Conservation (phyloP, 805 yeast genomes). For the Limtongia smithiae region DNA sequence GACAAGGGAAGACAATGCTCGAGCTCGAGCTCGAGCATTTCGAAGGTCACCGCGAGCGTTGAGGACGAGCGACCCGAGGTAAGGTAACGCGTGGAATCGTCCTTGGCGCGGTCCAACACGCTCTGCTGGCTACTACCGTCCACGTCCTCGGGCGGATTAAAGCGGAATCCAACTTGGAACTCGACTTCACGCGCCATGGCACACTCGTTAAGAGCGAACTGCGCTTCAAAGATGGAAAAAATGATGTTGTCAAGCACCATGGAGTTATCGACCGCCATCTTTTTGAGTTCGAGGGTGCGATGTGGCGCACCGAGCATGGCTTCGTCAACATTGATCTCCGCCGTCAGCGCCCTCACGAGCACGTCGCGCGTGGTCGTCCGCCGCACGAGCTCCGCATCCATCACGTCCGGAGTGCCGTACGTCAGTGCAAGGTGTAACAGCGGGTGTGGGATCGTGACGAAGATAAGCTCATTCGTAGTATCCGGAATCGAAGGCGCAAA, state of each 20-base stretch:
- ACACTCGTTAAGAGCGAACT: conserved; percentile 11
- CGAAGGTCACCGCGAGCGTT: no score
- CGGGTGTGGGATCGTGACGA: conserved; percentile 25
- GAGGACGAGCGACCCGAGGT: no score
- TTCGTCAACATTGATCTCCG: conserved; percentile 7
- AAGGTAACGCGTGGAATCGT: no score
- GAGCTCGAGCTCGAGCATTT: no score
- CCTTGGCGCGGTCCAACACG: no score
- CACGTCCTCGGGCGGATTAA: background rate
- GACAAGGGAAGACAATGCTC: no score
- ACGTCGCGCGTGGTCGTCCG: conserved; percentile 18
- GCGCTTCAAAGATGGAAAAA: conserved; percentile 17
- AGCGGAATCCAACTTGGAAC: conserved; percentile 20
- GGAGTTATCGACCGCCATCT: conserved; percentile 12
- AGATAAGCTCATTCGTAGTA: conserved; percentile 1
- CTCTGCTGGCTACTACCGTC: no score
- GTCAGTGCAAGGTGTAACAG: conserved; percentile 14
- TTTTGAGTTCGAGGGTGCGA: conserved; percentile 16
- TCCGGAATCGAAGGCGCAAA: conserved; percentile 6
- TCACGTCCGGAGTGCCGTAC: conserved; percentile 4
- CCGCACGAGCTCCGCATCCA: conserved; percentile 17
- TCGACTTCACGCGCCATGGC: conserved; percentile 9
- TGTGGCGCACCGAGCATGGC: conserved; percentile 12
- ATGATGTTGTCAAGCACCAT: conserved; percentile 7
- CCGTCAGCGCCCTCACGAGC: conserved; percentile 8